These are phyloP conservation scores for Phytophthora uliginosa DNA, from an alignment of 352 stramenopile genomes.

Conservation along the genomic window DNA sequence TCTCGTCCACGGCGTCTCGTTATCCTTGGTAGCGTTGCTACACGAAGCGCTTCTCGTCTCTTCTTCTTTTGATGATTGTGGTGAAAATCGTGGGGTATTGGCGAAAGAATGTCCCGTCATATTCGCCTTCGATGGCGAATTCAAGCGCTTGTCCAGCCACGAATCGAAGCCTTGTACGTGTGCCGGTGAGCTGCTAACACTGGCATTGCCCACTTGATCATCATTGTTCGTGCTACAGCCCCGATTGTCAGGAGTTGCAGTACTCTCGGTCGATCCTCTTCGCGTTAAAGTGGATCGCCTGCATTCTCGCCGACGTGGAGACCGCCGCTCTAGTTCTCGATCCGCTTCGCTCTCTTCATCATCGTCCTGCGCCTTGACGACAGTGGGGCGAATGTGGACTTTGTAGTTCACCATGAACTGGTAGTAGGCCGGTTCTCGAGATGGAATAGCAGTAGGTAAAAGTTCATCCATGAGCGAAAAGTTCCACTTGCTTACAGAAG, in stretches of 20 bases:
- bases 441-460: constrained; percentile 48
- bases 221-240: neutral
- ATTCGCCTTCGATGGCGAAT: constrained; percentile 11
- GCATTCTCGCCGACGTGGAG: constrained; percentile 12
- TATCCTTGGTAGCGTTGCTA: neutral
- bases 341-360: constrained; percentile 16
- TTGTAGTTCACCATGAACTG: constrained; percentile 72
- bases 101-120: constrained; percentile 16
- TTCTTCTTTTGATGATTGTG: constrained; percentile 18
- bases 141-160: constrained; percentile 48
- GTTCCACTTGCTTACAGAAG: constrained; percentile 41
- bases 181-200: constrained; percentile 11
- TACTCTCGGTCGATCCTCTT: neutral
- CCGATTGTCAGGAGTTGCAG: constrained; percentile 5
- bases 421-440: constrained; percentile 57
- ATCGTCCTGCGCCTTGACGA: neutral
- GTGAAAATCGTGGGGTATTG: constrained; percentile 15
- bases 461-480: constrained; percentile 48
- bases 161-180: constrained; percentile 50
- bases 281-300: constrained; percentile 12
- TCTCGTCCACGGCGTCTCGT: neutral
- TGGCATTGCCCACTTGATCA: neutral
- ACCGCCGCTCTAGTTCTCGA: constrained; percentile 14
- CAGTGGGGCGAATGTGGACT: constrained; percentile 40
- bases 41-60: constrained; percentile 15